Percentiles rank a stretch among this genome's conserved stretches.
Conservation (phyloP, 352 stramenopile genomes). For the Globisporangium uncinulatum region DNA sequence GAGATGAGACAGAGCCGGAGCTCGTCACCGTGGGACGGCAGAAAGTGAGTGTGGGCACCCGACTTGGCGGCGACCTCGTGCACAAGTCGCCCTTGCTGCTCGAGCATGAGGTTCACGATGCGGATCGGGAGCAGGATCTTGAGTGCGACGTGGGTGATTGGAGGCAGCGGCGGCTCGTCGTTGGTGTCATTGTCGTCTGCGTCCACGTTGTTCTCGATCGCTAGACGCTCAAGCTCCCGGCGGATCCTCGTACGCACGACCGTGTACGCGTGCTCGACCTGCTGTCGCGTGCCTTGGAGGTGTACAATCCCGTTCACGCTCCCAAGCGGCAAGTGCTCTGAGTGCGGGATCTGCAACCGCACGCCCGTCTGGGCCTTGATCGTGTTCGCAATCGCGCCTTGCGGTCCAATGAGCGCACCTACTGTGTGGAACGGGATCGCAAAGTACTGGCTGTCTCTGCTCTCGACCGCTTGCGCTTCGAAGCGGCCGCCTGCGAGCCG, state of each 20-base stretch:
- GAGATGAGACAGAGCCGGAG: slow-evolving; percentile 46
- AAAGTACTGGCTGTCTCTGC: slow-evolving; percentile 52
- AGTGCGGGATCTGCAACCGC: slow-evolving; percentile 45
- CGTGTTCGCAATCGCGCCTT: slow-evolving; percentile 28
- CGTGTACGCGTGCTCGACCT: slow-evolving; percentile 35
- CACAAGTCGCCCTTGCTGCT: slow-evolving; percentile 42
- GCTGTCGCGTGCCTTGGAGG: slow-evolving; percentile 43
- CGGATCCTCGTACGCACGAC: slow-evolving; percentile 28
- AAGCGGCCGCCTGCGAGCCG: slow-evolving; percentile 32
- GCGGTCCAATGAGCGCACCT: slow-evolving; percentile 44
- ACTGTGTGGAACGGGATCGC: slow-evolving; percentile 45
- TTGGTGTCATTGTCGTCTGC: background rate
- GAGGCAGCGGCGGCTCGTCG: too few relatives aligned
- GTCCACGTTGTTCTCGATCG: slow-evolving; percentile 1
- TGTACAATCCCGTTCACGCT: slow-evolving; percentile 60
- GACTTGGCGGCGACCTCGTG: slow-evolving; percentile 48
- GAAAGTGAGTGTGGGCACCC: slow-evolving; percentile 39
- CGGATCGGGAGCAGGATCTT: slow-evolving; percentile 40
- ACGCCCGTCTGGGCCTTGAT: slow-evolving; percentile 48
- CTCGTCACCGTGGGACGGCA: slow-evolving; percentile 31
- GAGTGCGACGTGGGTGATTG: slow-evolving; percentile 27
- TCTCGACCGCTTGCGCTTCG: slow-evolving; percentile 18
- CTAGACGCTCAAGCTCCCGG: slow-evolving; percentile 26
- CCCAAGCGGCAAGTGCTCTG: slow-evolving; percentile 48
- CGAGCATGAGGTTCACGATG: slow-evolving; percentile 43